These are phyloP conservation scores for Cryptosporidium ryanae DNA, from an alignment of 169 alveolate genomes.

Conservation along the genomic window DNA sequence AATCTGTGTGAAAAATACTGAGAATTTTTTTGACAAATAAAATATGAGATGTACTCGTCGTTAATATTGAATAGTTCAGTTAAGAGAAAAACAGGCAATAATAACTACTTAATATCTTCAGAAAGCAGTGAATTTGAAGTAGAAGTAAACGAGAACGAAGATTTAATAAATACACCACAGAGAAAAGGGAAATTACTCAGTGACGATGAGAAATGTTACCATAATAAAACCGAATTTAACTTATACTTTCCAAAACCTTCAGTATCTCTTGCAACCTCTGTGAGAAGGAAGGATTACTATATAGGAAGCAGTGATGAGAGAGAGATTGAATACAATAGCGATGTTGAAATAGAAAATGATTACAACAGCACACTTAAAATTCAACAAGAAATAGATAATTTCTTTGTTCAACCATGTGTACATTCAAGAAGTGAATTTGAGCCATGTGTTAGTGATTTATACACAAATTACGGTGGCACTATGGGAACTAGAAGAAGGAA, in stretches of 20 bases:
- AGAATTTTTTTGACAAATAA: background rate
- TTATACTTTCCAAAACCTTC: constrained; percentile 34
- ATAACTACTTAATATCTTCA: constrained; percentile 31
- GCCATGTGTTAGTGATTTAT: background rate
- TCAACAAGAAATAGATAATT: background rate
- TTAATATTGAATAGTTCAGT: constrained; percentile 45
- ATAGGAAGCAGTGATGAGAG: constrained; percentile 48
- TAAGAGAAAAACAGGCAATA: constrained; percentile 4
- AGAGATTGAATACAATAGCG: background rate
- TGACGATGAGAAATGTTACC: background rate
- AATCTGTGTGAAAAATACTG: too few species aligned
- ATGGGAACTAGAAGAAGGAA: constrained; percentile 31
- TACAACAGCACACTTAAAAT: background rate
- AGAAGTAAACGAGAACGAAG: background rate
- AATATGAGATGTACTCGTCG: constrained; percentile 45
- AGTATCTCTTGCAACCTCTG: constrained; percentile 35
- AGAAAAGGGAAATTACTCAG: background rate
- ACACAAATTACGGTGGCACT: background rate
- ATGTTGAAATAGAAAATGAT: background rate
- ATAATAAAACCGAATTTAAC: too few species aligned
- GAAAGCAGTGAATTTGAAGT: background rate
- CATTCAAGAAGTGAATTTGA: constrained; percentile 26
- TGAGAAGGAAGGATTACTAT: constrained; percentile 13
- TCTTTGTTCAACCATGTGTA: constrained; percentile 47
- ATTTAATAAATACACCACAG: background rate